Evolutionary conservation across 768 basidiomycete genomes (phyloP).

Genomic region (Leucosporidium creatinivorum): DNA sequence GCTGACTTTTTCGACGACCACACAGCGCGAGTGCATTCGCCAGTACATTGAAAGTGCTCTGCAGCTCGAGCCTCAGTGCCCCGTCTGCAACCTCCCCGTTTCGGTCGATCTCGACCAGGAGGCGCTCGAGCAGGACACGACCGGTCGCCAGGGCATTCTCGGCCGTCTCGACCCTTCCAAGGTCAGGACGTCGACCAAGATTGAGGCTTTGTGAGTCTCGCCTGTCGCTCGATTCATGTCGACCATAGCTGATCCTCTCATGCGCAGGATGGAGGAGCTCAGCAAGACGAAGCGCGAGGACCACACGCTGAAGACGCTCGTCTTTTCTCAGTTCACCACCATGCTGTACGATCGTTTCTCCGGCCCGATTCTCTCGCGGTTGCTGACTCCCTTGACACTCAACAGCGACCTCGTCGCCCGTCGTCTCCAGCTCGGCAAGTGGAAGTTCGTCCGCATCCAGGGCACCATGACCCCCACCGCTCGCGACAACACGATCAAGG

Average conservation of each 20-base stretch:
- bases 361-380: neutral
- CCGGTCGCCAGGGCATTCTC: constrained; percentile 79
- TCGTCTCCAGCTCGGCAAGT: constrained; percentile 82
- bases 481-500: constrained; percentile 53
- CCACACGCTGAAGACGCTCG: constrained; percentile 87
- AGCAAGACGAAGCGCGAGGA: constrained; percentile 74
- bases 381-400: neutral
- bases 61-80: constrained; percentile 82
- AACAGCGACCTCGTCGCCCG: constrained; percentile 76
- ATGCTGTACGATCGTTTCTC: constrained; percentile 48
- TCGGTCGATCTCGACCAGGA: constrained; percentile 95
- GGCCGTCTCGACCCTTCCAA: constrained; percentile 78
- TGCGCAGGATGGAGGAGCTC: constrained; percentile 65
- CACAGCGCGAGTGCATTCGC: constrained; percentile 84
- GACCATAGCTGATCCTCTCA: neutral
- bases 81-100: constrained; percentile 83
- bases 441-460: constrained; percentile 83
- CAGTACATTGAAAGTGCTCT: constrained; percentile 75
- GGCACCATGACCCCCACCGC: constrained; percentile 97
- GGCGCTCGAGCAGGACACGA: constrained; percentile 73
- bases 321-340: constrained; percentile 93
- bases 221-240: too few relatives aligned
- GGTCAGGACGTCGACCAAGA: constrained; percentile 95
- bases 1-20: neutral
- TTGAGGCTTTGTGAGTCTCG: constrained; percentile 62